Percentiles rank a stretch among this genome's conserved stretches.
These are phyloP conservation scores for Citrus sp. DNA, from an alignment of 345 rosid genomes.

Conservation along the genomic window DNA sequence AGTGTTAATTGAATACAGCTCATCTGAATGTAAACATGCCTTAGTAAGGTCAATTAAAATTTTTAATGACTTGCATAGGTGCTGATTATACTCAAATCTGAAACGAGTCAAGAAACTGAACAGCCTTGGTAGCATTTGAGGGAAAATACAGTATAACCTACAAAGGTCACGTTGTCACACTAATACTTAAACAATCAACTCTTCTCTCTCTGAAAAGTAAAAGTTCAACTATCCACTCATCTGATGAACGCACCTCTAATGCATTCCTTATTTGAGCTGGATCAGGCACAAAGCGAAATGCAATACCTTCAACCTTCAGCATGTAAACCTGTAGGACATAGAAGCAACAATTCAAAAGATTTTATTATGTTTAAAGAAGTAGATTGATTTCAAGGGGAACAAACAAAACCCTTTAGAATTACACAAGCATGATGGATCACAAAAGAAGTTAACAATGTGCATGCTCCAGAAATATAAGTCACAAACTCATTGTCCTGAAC, in stretches of 20 bases:
- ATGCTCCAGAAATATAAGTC: not conserved
- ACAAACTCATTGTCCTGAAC: not conserved
- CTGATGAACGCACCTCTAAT: slow-evolving; percentile 59
- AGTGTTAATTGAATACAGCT: not conserved
- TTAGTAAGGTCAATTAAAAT: not conserved
- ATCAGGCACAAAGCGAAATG: slow-evolving; percentile 91
- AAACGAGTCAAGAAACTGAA: not conserved
- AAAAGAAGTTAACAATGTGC: not conserved
- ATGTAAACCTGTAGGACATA: slow-evolving; percentile 55
- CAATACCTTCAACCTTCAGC: slow-evolving; percentile 92
- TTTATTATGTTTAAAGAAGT: not conserved
- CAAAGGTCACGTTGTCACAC: not conserved
- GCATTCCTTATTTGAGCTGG: slow-evolving; percentile 93
- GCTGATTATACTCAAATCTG: not conserved
- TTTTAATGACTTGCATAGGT: not conserved
- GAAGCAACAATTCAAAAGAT: slow-evolving; percentile 6
- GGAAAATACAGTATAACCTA: not conserved
- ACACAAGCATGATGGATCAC: not conserved
- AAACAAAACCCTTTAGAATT: not conserved
- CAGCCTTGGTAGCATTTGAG: not conserved
- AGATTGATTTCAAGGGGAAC: not conserved
- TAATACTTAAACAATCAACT: not conserved
- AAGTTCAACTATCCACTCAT: not conserved
- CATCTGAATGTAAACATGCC: not conserved
- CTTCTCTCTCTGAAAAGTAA: not conserved